phyloP scores from a whole-genome alignment of 2,329 filamentous ascomycete genomes.

The Penicillium brasilianum region DNA sequence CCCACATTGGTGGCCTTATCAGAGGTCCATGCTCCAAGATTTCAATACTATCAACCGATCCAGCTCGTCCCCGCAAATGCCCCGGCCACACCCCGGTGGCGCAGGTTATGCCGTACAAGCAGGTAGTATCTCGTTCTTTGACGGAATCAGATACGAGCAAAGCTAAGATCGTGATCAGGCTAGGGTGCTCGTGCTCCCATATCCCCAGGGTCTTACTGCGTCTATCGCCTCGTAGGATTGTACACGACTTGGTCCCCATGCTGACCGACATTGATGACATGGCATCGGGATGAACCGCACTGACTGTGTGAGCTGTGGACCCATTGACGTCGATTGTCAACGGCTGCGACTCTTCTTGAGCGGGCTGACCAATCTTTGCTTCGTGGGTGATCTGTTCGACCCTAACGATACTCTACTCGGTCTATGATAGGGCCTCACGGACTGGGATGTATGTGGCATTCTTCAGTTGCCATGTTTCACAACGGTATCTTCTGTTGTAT shows the following conservation, averaged over 20 bases:
- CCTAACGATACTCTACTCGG: slow-evolving; percentile 28
- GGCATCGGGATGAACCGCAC: neutral
- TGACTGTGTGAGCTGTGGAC: neutral
- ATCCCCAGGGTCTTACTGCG: slow-evolving; percentile 6
- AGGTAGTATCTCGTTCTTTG: neutral
- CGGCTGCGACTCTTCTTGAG: slow-evolving; percentile 28
- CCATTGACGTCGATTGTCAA: neutral
- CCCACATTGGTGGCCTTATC: neutral
- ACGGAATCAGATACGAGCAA: slow-evolving; percentile 7
- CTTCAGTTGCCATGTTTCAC: slow-evolving; percentile 31
- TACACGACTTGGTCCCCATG: slow-evolving; percentile 36
- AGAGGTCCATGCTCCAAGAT: neutral
- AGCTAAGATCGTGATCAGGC: neutral
- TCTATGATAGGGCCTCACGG: slow-evolving; percentile 18
- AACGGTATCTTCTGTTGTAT: slow-evolving; percentile 28
- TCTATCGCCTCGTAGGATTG: slow-evolving; percentile 31
- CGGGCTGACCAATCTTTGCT: slow-evolving; percentile 33
- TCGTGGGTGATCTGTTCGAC: slow-evolving; percentile 28
- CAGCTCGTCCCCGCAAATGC: slow-evolving; percentile 5
- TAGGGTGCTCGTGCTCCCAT: too few species aligned
- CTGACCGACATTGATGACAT: slow-evolving; percentile 36
- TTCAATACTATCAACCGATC: neutral
- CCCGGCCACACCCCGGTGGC: neutral
- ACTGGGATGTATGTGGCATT: slow-evolving; percentile 15
- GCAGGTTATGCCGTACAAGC: neutral